Evolutionary conservation across 164 flowering plant genomes (phyloP), one percentile per base, ranked within the genome.

Genomic region (Piper longum): DNA sequence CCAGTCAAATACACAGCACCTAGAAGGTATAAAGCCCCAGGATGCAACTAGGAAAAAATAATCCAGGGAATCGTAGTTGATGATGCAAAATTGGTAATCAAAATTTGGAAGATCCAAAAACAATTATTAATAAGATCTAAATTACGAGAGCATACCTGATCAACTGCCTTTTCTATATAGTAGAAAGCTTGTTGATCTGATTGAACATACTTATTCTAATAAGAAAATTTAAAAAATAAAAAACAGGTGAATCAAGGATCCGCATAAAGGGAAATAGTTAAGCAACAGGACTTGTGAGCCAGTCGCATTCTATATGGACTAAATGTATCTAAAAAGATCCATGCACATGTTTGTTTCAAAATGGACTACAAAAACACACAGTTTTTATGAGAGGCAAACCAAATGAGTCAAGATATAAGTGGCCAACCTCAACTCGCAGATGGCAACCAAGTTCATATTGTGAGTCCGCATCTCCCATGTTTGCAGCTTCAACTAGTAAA

Each of bases 381-480:
- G 13, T 41, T 40, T 12, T 59, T 9, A 26, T 6, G 41, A 63
- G 42, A 26, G 5, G 36, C 11, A 54, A 5, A 5, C 7, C 11
- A 5, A 9, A 14, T 48, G 14, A 48, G 52, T 9, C 14, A 5
- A 14, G 3, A 48, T 12, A 48, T 48, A 9, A 48, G 14, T 12
- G 12, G 52, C 45, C 41, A 76, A 90, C 98, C 93, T 90, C 88
- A 61, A 79, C 71, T 78, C 98, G 85, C 39, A 93, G 73, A 52
- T 75, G 83, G 69, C 87, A 75, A 67, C 87, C 98, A 56, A 93
- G 67, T 67, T 88, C 99, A 74, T 83, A 93, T 57, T 79, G 96
- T 61, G 99, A 95, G 67, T 90, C 95, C 54, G 91, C 71, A 71
- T 90, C 77, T 56, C 97, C 97, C 99, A 90, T 93, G 61, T 90